phyloP scores from a whole-genome alignment of 202 grass and related monocot species.

The Setaria italica region DNA sequence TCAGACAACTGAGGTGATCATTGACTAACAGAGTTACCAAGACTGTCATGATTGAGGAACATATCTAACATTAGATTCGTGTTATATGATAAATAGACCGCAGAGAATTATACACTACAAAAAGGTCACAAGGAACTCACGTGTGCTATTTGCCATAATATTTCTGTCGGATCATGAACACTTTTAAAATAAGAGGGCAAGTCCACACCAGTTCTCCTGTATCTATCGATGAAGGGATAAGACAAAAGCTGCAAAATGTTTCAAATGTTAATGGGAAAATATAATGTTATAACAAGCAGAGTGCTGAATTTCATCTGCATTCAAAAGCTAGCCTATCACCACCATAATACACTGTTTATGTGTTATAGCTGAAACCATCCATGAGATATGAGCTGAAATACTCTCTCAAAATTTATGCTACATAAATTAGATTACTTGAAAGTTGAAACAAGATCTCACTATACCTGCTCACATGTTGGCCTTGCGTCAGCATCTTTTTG shows the following conservation, averaged over 20 bases:
- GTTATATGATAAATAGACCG: not conserved
- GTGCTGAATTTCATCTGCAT: not conserved
- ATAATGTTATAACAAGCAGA: slow-evolving; percentile 5
- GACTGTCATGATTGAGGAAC: no score
- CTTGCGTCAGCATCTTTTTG: slow-evolving; percentile 74
- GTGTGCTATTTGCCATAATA: slow-evolving; percentile 65
- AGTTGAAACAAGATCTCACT: not conserved
- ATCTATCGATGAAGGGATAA: slow-evolving; percentile 84
- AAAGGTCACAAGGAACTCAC: slow-evolving; percentile 11
- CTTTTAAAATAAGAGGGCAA: slow-evolving; percentile 66
- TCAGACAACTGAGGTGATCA: not conserved
- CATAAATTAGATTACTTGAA: slow-evolving; percentile 8
- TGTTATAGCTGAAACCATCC: not conserved
- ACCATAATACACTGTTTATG: not conserved
- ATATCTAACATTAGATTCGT: not conserved
- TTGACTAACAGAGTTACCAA: not conserved
- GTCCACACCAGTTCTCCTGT: slow-evolving; percentile 57
- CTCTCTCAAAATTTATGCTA: not conserved
- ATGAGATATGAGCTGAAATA: not conserved
- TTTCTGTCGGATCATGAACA: slow-evolving; percentile 63
- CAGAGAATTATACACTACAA: not conserved
- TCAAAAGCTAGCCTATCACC: slow-evolving; percentile 11
- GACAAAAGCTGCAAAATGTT: slow-evolving; percentile 63
- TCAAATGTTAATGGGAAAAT: slow-evolving; percentile 22
- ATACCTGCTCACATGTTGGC: slow-evolving; percentile 82